Evolutionary conservation across 257 asterid genomes (phyloP), one percentile per base, ranked within the genome.

Genomic region (Rubia yunnanensis): DNA sequence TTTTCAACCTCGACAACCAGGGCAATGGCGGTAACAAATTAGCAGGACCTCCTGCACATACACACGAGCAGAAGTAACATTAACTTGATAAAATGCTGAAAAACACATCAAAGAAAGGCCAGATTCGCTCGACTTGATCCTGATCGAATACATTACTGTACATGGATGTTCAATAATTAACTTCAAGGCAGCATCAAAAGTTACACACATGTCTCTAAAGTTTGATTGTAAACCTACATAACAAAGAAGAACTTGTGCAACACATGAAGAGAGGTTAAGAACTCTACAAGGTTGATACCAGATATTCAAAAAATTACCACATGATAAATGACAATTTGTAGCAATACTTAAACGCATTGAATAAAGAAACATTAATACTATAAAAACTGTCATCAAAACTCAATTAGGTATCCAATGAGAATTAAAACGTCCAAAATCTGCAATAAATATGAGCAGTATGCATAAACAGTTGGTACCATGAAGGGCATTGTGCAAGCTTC

Each of bases 401-500:
- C 15, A 39, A 10, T 11, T 39, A 13, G 48, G 48, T 10, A 39
- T 2, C 52, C 7, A 44, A 1, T 44, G 20, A 44, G 7, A 44
- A 44, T 44, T 44, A 14, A 44, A 15, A 44, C 52, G 17, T 44
- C 20, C 52, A 3, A 44, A 14, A 44, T 44, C 7, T 44, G 50
- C 20, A 15, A 44, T 15, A 44, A 14, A 44, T 14, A 14, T 44
- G 50, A 39, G 48, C 48, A 39, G 17, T 39, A 39, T 39, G 10
- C 48, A 39, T 2, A 39, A 39, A 5, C 7, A 32, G 6, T 32
- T n/a, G n/a, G n/a, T 82, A 92, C 99, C 97, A 70, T 88, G 97
- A 67, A 94, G 80, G 14, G 97, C 97, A 60, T 41, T 73, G 77
- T 66, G 78, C 89, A 94, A 72, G 84, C 86, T 88, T 60, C 97